Evolutionary conservation across 306 rosid species (phyloP).

Genomic region (Prunus davidiana): DNA sequence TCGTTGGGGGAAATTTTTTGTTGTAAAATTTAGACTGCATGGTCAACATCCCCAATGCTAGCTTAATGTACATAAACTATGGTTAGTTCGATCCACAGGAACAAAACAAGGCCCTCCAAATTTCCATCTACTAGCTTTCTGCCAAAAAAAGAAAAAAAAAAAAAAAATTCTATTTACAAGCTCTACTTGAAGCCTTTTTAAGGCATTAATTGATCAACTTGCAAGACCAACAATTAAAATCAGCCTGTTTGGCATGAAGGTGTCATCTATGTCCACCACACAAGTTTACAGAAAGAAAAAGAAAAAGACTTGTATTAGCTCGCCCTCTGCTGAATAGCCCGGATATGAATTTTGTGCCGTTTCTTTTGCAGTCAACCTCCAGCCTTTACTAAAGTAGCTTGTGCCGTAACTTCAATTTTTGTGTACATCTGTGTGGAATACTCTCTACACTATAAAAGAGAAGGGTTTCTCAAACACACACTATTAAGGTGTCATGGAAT

Average conservation of each 20-base stretch:
- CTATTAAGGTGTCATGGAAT: fast-evolving
- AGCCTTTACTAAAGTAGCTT: neutral
- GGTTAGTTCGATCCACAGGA: too few species aligned
- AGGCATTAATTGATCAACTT: neutral
- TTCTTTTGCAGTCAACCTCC: neutral
- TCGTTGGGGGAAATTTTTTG: too few species aligned
- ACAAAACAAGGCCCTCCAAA: too few species aligned
- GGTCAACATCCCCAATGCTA: too few species aligned
- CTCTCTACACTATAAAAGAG: neutral
- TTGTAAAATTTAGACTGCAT: too few species aligned
- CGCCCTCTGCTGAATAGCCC: neutral
- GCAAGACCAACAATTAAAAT: neutral
- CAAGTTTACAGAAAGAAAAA: neutral
- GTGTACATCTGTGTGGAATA: neutral
- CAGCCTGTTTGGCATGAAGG: neutral
- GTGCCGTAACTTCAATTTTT: neutral
- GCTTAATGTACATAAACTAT: too few species aligned
- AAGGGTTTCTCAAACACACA: too few species aligned
- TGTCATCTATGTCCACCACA: neutral
- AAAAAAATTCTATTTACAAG: too few species aligned
- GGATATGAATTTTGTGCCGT: neutral
- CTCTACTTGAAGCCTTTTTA: neutral
- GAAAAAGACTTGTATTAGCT: neutral
- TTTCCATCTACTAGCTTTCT: too few species aligned
- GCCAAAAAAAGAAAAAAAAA: too few species aligned